A percentile compares a stretch with the other conserved stretches of the same genome.
Conservation (phyloP, 2,329 filamentous ascomycete genomes). For the Colletotrichum sp. region DNA sequence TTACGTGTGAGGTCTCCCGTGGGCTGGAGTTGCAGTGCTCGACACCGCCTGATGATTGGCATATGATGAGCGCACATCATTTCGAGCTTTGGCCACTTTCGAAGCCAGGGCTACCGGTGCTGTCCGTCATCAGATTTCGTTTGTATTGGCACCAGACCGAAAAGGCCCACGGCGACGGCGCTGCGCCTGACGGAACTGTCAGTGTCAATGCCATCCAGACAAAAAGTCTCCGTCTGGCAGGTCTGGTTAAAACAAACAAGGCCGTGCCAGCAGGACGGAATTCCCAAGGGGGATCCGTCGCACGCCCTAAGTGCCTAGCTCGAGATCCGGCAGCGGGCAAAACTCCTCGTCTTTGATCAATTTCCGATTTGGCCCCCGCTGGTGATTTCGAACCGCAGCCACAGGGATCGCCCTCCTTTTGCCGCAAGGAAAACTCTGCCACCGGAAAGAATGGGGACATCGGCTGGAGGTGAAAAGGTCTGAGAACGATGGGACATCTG, state of each 20-base stretch:
- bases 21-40: background rate
- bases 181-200: background rate
- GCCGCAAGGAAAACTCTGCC: background rate
- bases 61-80: background rate
- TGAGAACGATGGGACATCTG: background rate
- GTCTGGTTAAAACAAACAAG: background rate
- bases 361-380: slow-evolving; percentile 10
- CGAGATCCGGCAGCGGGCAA: background rate
- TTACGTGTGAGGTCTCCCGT: background rate
- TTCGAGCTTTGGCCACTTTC: background rate
- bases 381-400: background rate
- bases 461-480: background rate
- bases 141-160: background rate
- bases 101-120: background rate
- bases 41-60: background rate
- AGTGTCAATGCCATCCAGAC: background rate
- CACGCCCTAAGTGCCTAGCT: background rate
- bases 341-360: background rate
- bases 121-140: background rate
- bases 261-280: background rate
- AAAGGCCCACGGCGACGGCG: background rate
- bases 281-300: background rate
- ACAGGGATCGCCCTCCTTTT: background rate
- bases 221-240: background rate
- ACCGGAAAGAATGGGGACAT: background rate